A percentile compares a stretch with the other conserved stretches of the same genome.
Evolutionary conservation across 176 grass and related monocot genomes (phyloP).

Genomic region (Pontederia crassipes): DNA sequence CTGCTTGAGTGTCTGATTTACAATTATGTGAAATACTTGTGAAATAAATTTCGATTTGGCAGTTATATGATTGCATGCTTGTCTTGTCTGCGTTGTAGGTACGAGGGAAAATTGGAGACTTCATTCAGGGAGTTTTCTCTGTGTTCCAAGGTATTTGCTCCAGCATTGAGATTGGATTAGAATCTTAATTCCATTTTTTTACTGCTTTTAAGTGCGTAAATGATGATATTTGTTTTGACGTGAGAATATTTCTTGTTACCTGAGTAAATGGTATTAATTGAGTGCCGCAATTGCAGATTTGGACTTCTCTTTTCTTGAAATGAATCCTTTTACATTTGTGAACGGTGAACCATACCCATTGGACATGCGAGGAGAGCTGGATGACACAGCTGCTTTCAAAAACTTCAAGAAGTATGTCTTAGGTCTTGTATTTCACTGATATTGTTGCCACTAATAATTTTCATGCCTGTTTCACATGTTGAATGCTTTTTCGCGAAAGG

Average conservation of each 20-base stretch:
- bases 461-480: too few relatives aligned
- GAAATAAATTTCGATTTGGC: too few relatives aligned
- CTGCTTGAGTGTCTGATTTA: too few relatives aligned
- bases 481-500: background rate
- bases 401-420: constrained; percentile 85
- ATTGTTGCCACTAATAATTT: too few relatives aligned
- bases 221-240: background rate
- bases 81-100: constrained; percentile 42
- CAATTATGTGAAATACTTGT: too few relatives aligned
- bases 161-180: too few relatives aligned
- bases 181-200: too few relatives aligned
- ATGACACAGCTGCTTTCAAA: constrained; percentile 97
- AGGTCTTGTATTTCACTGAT: background rate
- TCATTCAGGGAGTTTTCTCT: constrained; percentile 66
- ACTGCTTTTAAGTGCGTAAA: too few relatives aligned
- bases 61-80: constrained; percentile 4
- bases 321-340: constrained; percentile 91
- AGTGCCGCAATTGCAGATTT: constrained; percentile 41
- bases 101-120: constrained; percentile 73
- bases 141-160: constrained; percentile 79
- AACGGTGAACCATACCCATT: constrained; percentile 90
- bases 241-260: background rate
- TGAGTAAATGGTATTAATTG: background rate
- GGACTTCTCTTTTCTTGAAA: constrained; percentile 97
- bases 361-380: constrained; percentile 96